Conservation (phyloP, 1,284 basidiomycete genomes). For the Fistulinella cinereoalba region DNA sequence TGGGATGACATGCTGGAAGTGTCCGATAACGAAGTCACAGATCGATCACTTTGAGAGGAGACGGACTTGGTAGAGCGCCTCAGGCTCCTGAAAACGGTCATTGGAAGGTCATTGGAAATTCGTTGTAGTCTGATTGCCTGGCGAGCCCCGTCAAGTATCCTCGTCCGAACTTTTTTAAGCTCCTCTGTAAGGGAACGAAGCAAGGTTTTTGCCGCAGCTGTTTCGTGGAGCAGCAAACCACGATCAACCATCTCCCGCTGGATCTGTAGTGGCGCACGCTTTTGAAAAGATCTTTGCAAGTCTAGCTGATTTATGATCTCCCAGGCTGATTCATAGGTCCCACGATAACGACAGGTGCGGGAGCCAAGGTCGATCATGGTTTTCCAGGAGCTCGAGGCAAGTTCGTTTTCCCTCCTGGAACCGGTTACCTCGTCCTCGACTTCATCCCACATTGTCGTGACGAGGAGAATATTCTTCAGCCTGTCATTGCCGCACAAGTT, state of each 20-base stretch:
- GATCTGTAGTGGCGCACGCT: slow-evolving; percentile 9
- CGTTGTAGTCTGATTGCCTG: neutral
- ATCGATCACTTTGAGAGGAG: neutral
- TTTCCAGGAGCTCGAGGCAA: slow-evolving; percentile 12
- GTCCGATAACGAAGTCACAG: neutral
- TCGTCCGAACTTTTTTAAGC: neutral
- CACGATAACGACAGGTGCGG: slow-evolving; percentile 7
- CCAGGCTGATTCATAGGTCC: slow-evolving; percentile 17
- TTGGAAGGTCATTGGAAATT: neutral
- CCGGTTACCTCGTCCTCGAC: slow-evolving; percentile 23
- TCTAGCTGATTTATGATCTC: slow-evolving; percentile 10
- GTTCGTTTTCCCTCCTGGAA: slow-evolving; percentile 13
- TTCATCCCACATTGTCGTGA: slow-evolving; percentile 35
- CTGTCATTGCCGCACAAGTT: slow-evolving; percentile 24
- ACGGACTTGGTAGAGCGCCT: neutral
- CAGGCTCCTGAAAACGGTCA: neutral
- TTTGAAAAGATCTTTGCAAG: neutral
- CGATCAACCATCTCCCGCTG: slow-evolving; percentile 24
- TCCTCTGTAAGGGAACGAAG: neutral
- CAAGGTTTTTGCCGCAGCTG: neutral
- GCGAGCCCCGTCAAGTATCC: neutral
- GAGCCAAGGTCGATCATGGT: slow-evolving; percentile 17
- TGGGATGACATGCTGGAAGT: neutral
- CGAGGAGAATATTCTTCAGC: slow-evolving; percentile 25
- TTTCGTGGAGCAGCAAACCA: neutral